Evolutionary conservation across 768 basidiomycete genomes (phyloP).

Genomic region (Trametes elegans): DNA sequence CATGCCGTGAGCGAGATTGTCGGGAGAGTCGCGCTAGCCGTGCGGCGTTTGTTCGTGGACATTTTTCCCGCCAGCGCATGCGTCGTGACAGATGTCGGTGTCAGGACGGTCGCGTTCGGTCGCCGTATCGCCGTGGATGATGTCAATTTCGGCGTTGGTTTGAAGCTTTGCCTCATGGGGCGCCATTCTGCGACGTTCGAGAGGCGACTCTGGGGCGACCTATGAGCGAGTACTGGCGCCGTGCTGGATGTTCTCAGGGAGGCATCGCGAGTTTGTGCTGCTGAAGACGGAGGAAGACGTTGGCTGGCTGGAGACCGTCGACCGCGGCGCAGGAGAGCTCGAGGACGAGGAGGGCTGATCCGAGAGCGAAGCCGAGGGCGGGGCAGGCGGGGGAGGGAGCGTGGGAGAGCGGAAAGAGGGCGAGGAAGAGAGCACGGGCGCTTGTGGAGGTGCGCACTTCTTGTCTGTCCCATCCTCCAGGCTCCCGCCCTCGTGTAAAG

Average conservation of each 20-base stretch:
- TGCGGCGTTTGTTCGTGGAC: too few species aligned
- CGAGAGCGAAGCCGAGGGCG: not conserved
- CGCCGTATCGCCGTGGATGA: slow-evolving; percentile 14
- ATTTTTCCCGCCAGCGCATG: too few species aligned
- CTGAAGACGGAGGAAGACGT: too few species aligned
- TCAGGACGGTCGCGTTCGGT: too few species aligned
- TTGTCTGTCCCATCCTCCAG: not conserved
- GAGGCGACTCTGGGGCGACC: not conserved
- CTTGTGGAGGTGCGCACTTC: not conserved
- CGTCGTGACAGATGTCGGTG: too few species aligned
- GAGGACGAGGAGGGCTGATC: not conserved
- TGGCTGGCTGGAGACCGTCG: not conserved
- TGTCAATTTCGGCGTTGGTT: not conserved
- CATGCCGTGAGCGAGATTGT: too few species aligned
- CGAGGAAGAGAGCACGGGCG: not conserved
- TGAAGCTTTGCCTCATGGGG: not conserved
- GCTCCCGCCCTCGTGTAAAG: slow-evolving; percentile 2
- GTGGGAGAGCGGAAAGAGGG: not conserved
- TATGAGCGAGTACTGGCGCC: not conserved
- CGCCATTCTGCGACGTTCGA: too few species aligned
- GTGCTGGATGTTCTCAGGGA: too few species aligned
- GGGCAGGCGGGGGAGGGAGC: not conserved
- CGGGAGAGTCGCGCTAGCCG: too few species aligned
- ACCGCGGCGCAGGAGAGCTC: not conserved
- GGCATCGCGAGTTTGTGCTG: too few species aligned